Conservation (phyloP, 768 basidiomycete species). For the Boletus sensibilis region DNA sequence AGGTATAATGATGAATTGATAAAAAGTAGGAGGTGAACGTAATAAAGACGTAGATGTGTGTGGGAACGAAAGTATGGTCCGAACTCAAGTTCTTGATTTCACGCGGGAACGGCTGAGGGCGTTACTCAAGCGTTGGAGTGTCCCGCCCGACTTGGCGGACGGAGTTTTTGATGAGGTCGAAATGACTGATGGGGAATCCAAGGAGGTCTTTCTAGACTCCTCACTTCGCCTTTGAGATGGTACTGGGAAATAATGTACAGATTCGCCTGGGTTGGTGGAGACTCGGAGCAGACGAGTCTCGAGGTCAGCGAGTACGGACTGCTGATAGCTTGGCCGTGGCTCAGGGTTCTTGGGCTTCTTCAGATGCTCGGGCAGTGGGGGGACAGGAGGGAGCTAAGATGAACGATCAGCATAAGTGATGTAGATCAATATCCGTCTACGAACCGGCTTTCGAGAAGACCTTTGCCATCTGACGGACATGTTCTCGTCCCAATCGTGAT, state of each 20-base stretch:
- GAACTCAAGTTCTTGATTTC: conserved; percentile 15
- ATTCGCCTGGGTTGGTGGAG: conserved; percentile 27
- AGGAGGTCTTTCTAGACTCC: conserved; percentile 25
- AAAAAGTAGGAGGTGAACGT: conserved; percentile 13
- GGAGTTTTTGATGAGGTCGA: conserved; percentile 21
- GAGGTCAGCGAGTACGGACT: conserved; percentile 32
- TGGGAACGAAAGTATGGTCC: conserved; percentile 4
- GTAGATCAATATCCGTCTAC: conserved; percentile 3
- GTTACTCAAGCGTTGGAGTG: conserved; percentile 20
- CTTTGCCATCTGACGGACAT: conserved; percentile 26
- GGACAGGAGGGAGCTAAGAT: conserved; percentile 24
- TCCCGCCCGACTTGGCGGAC: conserved; percentile 22
- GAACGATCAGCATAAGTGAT: conserved; percentile 1
- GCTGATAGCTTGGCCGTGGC: conserved; percentile 29
- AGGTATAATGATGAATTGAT: conserved; percentile 18
- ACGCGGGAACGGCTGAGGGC: conserved; percentile 23
- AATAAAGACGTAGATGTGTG: conserved; percentile 1
- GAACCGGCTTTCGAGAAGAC: conserved; percentile 19
- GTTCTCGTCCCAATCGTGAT: conserved; percentile 37
- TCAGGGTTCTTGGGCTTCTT: conserved; percentile 11
- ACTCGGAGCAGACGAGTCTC: conserved; percentile 31
- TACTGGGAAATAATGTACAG: conserved; percentile 36
- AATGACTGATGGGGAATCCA: conserved; percentile 32
- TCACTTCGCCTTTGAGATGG: conserved; percentile 33
- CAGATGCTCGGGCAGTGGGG: conserved; percentile 29